phyloP scores from a whole-genome alignment of 164 flowering plant genomes.

The Kalanchoe fedtschenkoi region DNA sequence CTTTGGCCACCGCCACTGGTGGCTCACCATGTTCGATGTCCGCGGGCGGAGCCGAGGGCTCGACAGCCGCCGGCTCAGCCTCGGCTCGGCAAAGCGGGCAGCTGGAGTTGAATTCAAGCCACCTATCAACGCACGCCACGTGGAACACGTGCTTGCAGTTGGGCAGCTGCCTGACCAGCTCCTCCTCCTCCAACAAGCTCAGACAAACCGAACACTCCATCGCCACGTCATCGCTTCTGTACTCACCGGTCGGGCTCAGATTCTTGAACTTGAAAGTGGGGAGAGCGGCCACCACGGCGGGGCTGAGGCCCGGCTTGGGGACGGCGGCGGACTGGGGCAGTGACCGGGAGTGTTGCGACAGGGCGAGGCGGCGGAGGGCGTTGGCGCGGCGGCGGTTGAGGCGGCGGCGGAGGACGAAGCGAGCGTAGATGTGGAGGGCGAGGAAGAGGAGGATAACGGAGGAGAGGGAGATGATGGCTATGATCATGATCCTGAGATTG shows the following conservation, averaged over 20 bases:
- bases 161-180: constrained; percentile 33
- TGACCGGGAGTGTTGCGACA: neutral
- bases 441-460: constrained; percentile 1
- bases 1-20: neutral
- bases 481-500: neutral
- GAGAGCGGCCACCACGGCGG: constrained; percentile 20
- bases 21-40: neutral
- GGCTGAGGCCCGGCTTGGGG: constrained; percentile 34
- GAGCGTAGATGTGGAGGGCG: constrained; percentile 2
- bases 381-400: neutral
- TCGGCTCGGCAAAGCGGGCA: constrained; percentile 56
- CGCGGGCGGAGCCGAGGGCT: neutral
- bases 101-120: constrained; percentile 32
- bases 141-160: constrained; percentile 55
- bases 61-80: constrained; percentile 23
- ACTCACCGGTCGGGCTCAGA: neutral
- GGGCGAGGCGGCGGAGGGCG: neutral
- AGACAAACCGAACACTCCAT: constrained; percentile 54
- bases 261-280: constrained; percentile 22
- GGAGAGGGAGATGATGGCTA: constrained; percentile 1
- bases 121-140: constrained; percentile 45
- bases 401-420: neutral
- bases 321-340: neutral
- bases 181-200: constrained; percentile 33
- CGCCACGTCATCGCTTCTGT: too few relatives aligned